Evolutionary conservation across 805 yeast genomes (phyloP).

Genomic region (Kodamaea sagamina): DNA sequence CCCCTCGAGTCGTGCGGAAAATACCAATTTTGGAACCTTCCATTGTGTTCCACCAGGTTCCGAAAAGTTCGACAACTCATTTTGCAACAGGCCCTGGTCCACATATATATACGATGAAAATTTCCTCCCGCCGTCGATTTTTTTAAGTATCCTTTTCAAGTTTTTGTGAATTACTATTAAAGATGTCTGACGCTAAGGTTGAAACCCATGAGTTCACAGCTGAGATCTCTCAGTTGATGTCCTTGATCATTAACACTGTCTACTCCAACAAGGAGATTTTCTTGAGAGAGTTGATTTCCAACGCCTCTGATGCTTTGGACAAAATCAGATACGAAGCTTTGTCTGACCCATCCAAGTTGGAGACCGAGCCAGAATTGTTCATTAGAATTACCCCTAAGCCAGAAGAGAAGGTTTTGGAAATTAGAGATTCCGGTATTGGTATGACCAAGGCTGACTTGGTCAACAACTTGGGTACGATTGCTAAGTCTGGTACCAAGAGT

Average conservation of each 20-base stretch:
- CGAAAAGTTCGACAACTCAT: constrained; percentile 8
- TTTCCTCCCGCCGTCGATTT: constrained; percentile 10
- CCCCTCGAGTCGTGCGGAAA: constrained; percentile 6
- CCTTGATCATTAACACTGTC: constrained; percentile 99
- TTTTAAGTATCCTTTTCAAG: constrained; percentile 11
- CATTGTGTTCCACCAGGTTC: constrained; percentile 12
- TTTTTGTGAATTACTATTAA: constrained; percentile 14
- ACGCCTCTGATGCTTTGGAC: constrained; percentile 98
- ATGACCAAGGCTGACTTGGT: constrained; percentile 99
- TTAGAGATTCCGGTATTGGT: constrained; percentile 99
- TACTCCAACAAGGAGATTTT: constrained; percentile 99
- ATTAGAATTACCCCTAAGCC: constrained; percentile 97
- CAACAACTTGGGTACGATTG: constrained; percentile 99
- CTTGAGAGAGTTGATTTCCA: constrained; percentile 97
- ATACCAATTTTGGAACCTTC: constrained; percentile 11
- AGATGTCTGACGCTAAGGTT: constrained; percentile 54
- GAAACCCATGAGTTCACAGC: constrained; percentile 98
- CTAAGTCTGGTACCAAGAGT: constrained; percentile 99
- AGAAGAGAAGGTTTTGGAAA: constrained; percentile 90
- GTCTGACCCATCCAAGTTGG: constrained; percentile 87
- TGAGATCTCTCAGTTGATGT: constrained; percentile 99
- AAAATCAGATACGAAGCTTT: constrained; percentile 97
- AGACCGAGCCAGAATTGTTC: constrained; percentile 93
- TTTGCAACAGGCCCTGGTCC: constrained; percentile 9
- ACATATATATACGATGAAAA: constrained; percentile 10